Percentiles rank a stretch among this genome's conserved stretches.
Evolutionary conservation across 805 yeast species (phyloP).

Genomic region (Pichia sporocuriosa): DNA sequence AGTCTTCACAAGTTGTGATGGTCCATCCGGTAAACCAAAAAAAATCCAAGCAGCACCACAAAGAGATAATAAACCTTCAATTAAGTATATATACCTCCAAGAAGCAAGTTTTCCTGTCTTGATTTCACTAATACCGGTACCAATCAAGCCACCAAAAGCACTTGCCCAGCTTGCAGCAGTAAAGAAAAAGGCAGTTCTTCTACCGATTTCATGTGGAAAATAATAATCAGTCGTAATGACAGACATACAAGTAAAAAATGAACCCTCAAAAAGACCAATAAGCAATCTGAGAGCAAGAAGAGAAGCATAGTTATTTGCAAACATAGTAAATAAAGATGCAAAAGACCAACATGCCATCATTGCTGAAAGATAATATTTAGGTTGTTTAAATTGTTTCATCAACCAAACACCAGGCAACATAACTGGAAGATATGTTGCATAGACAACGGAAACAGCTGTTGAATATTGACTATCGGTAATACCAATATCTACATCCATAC

Average conservation of each 20-base stretch:
- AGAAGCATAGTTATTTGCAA: constrained; percentile 4
- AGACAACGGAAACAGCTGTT: constrained; percentile 3
- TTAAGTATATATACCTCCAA: constrained; percentile 4
- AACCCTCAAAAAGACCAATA: constrained; percentile 6
- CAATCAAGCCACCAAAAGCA: constrained; percentile 9
- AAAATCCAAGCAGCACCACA: constrained; percentile 1
- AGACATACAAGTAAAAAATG: constrained; percentile 6
- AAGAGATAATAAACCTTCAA: constrained; percentile 5
- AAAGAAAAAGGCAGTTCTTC: constrained; percentile 7
- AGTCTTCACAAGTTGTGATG: constrained; percentile 1
- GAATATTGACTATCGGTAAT: constrained; percentile 3
- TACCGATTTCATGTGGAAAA: constrained; percentile 6
- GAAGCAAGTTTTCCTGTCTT: neutral
- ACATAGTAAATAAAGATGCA: constrained; percentile 4
- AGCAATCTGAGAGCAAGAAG: constrained; percentile 1
- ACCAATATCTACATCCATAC: constrained; percentile 4
- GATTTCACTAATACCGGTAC: constrained; percentile 5
- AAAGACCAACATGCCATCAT: constrained; percentile 4
- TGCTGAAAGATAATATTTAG: constrained; percentile 1
- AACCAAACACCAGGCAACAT: constrained; percentile 9
- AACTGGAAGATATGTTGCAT: constrained; percentile 6
- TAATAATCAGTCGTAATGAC: constrained; percentile 6
- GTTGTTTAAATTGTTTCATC: constrained; percentile 4
- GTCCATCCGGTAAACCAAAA: constrained; percentile 3
- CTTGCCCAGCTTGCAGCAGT: constrained; percentile 3